A percentile compares a stretch with the other conserved stretches of the same genome.
These are phyloP conservation scores for Carallia pectinifolia DNA, from an alignment of 345 rosid genomes.

Conservation along the genomic window DNA sequence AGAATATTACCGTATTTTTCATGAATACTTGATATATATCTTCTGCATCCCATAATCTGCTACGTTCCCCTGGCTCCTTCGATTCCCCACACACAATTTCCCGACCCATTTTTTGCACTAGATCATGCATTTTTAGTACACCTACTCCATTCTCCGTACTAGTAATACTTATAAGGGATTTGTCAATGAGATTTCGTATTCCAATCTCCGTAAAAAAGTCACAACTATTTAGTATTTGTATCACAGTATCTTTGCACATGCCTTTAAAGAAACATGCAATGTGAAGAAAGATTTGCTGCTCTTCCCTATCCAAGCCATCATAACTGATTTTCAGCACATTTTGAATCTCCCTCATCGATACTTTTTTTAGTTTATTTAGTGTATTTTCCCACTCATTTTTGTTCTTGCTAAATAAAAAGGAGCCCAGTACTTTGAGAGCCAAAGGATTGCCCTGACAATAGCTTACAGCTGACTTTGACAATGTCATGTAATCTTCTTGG, in stretches of 20 bases:
- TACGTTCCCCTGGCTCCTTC: neutral
- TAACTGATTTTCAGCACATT: too few species aligned
- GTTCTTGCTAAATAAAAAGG: neutral
- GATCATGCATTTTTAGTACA: neutral
- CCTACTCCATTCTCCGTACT: neutral
- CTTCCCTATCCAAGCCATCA: too few species aligned
- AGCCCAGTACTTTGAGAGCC: neutral
- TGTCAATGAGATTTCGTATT: neutral
- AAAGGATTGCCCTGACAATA: neutral
- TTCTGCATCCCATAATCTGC: neutral
- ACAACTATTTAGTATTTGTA: neutral
- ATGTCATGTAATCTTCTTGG: neutral
- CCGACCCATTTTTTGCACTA: conserved; percentile 18
- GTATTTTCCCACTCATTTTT: neutral
- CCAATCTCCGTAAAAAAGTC: neutral
- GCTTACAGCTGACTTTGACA: neutral
- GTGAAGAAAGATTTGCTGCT: too few species aligned
- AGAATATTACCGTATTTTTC: neutral
- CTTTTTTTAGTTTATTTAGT: too few species aligned
- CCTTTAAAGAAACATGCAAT: too few species aligned
- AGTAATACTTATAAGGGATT: conserved; percentile 3
- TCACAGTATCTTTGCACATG: too few species aligned
- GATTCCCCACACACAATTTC: conserved; percentile 3
- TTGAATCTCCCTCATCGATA: too few species aligned
- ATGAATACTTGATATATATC: neutral